These are phyloP conservation scores for Sclerotinia nivalis DNA, from an alignment of 2,329 filamentous ascomycete genomes.

Conservation along the genomic window DNA sequence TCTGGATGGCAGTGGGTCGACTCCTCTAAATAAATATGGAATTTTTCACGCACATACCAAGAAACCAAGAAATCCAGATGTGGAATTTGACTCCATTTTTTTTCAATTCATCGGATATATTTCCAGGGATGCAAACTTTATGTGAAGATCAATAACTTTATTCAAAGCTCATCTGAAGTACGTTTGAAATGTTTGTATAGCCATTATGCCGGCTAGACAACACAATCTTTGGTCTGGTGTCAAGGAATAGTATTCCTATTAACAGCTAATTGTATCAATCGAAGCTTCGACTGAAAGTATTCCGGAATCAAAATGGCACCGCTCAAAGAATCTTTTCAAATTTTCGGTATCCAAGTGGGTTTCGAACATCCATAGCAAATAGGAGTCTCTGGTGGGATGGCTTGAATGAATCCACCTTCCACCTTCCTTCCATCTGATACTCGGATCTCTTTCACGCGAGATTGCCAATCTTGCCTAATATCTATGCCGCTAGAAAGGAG, in stretches of 20 bases:
- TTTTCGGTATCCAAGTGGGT: background rate
- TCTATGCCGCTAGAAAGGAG: background rate
- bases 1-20: background rate
- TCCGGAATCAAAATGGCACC: background rate
- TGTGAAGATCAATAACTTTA: conserved; percentile 2
- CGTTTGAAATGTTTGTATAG: background rate
- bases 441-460: background rate
- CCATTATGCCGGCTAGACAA: background rate
- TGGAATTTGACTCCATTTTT: background rate
- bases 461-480: background rate
- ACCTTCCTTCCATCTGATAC: background rate
- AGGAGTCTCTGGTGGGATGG: background rate
- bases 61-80: background rate
- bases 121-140: conserved; percentile 8
- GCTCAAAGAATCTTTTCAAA: background rate
- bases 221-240: background rate
- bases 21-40: background rate
- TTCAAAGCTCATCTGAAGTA: background rate
- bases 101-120: background rate
- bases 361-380: background rate
- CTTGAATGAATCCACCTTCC: too few relatives aligned
- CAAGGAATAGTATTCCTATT: background rate
- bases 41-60: background rate
- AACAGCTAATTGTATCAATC: background rate
- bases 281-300: background rate